phyloP scores from a whole-genome alignment of 1,284 basidiomycete species.

The Cryptococcus amylolentus region DNA sequence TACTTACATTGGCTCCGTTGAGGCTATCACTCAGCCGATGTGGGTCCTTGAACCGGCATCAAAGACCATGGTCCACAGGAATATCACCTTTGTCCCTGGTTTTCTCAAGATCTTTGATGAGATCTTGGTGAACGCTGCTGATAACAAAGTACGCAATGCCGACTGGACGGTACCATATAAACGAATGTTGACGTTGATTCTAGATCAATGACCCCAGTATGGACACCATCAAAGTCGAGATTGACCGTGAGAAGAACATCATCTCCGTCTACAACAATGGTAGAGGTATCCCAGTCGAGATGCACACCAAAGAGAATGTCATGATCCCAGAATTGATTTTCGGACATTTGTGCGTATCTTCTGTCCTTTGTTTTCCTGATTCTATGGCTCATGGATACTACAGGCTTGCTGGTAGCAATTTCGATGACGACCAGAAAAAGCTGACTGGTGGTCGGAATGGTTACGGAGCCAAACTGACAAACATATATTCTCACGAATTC shows the following conservation, averaged over 20 bases:
- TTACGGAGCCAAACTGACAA: conserved; percentile 96
- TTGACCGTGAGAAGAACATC: conserved; percentile 75
- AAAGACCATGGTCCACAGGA: conserved; percentile 73
- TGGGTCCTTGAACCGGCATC: conserved; percentile 82
- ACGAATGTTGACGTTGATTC: not conserved
- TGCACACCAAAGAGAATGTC: conserved; percentile 87
- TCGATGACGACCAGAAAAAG: conserved; percentile 98
- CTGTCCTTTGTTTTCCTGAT: not conserved
- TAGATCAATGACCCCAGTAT: conserved; percentile 85
- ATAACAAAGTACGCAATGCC: conserved; percentile 75
- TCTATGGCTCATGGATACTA: not conserved
- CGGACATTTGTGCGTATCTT: conserved; percentile 64
- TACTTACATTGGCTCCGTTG: conserved; percentile 95
- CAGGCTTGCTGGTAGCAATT: conserved; percentile 87
- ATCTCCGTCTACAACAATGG: conserved; percentile 98
- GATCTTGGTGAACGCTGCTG: conserved; percentile 98
- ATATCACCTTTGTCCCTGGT: conserved; percentile 91
- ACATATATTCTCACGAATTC: conserved; percentile 97
- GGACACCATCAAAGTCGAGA: conserved; percentile 82
- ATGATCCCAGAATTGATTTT: conserved; percentile 99
- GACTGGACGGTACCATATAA: conserved; percentile 8
- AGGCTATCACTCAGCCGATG: conserved; percentile 76
- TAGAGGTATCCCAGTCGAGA: conserved; percentile 92
- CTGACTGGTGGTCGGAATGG: conserved; percentile 98
- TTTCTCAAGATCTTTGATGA: conserved; percentile 99